Evolutionary conservation across 2,329 filamentous ascomycete species (phyloP), one percentile per base, ranked within the genome.

Genomic region (Sarocladium strictum): DNA sequence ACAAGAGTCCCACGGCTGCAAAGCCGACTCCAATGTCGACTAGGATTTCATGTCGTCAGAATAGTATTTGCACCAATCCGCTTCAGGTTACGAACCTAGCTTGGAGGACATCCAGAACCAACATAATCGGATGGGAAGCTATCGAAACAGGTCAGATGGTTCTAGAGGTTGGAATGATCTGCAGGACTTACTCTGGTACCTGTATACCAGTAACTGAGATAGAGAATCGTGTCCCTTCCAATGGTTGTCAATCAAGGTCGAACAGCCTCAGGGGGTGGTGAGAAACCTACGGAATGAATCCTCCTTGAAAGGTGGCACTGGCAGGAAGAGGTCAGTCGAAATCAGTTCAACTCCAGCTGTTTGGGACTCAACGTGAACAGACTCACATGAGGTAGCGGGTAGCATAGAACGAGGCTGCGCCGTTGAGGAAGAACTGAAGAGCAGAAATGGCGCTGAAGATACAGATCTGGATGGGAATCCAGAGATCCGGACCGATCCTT

Each of bases 121-220:
- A 53, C 80, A 81, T 23, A 89, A 70, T 0, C 86, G 76, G 35
- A 80, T 76, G 0, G 86, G 84, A 1, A 89, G 73, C 65, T 88
- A 17, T 2, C 2, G 19, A 53, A 24, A 50, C 63, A 6, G 62
- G 57, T 33, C 14, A 52, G 9, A 9, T 1, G 53, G n/a, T 7
- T 38, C 12, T n/a, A 9, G 32, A 15, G n/a, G n/a, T n/a, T n/a
- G n/a, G 32, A 10, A 40, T 40, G 6, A n/a, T 40, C 17, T 40
- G 7, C 6, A 7, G 14, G 9, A 9, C 64, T 58, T 35, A 69
- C 67, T 79, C 56, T 75, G 59, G 41, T 77, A 2, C 81, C 79
- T 11, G 80, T 89, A 68, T 89, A 90, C 69, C 84, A 90, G 65
- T 89, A 89, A 26, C 78, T 83, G 1, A 88, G 72, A 63, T 87